Evolutionary conservation across 768 basidiomycete species (phyloP).

Genomic region (Rhizopogon rudus): DNA sequence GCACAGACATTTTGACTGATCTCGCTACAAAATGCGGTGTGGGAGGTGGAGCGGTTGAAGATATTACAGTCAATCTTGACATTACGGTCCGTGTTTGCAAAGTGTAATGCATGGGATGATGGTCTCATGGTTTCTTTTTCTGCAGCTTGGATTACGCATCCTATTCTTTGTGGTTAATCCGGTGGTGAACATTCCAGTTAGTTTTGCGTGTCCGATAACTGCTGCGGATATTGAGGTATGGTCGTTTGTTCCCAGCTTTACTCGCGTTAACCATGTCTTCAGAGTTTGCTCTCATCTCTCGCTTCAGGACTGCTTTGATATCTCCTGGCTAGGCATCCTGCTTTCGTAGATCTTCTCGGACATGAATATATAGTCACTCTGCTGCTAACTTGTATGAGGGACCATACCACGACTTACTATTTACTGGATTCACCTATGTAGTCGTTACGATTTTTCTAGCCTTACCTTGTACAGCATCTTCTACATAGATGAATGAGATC

Average conservation of each 20-base stretch:
- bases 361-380: too few relatives aligned
- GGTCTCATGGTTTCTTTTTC: slow-evolving; percentile 4
- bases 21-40: slow-evolving; percentile 60
- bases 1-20: slow-evolving; percentile 50
- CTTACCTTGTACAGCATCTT: too few relatives aligned
- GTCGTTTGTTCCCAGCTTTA: not conserved
- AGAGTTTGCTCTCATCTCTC: slow-evolving; percentile 17
- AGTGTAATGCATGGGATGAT: not conserved
- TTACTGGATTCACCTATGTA: not conserved
- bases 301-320: not conserved
- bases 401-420: not conserved
- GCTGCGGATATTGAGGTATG: slow-evolving; percentile 21
- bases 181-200: slow-evolving; percentile 54
- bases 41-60: slow-evolving; percentile 33
- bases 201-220: slow-evolving; percentile 60
- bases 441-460: too few relatives aligned
- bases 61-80: slow-evolving; percentile 60
- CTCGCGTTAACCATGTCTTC: slow-evolving; percentile 9
- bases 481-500: too few relatives aligned
- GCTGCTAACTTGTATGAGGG: not conserved
- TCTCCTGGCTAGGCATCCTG: not conserved
- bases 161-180: slow-evolving; percentile 65
- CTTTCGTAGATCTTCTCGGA: not conserved
- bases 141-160: slow-evolving; percentile 59
- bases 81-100: slow-evolving; percentile 47